Evolutionary conservation across 768 basidiomycete species (phyloP).

Genomic region (Antrodiella citrinella): DNA sequence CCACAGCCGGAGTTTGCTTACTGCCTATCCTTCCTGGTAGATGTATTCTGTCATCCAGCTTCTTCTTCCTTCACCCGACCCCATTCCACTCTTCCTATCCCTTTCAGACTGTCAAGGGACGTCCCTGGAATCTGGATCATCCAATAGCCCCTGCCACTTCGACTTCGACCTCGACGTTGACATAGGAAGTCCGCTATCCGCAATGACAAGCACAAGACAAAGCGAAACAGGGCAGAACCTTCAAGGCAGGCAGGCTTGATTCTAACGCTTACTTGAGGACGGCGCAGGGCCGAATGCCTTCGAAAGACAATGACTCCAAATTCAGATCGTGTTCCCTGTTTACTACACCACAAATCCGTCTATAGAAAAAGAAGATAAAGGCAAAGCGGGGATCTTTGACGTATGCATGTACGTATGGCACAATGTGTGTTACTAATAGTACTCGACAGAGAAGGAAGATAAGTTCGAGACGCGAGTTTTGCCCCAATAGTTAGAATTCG

Average conservation of each 20-base stretch:
- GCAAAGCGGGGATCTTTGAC: neutral
- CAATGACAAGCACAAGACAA: too few species aligned
- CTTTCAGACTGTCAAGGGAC: too few species aligned
- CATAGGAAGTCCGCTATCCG: neutral
- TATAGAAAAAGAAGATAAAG: neutral
- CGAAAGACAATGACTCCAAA: neutral
- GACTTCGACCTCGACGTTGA: neutral
- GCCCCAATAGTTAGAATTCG: neutral
- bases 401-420: too few species aligned
- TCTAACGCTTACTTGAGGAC: neutral
- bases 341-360: neutral
- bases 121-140: too few species aligned
- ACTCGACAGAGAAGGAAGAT: neutral
- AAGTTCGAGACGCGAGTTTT: neutral
- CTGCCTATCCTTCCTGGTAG: too few species aligned
- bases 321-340: neutral
- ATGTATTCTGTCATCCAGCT: too few species aligned
- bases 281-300: neutral
- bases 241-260: too few species aligned
- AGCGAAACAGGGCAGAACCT: too few species aligned
- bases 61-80: too few species aligned
- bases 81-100: too few species aligned
- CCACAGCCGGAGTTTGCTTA: too few species aligned
- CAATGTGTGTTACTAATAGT: too few species aligned
- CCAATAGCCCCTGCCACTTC: neutral